Evolutionary conservation across 495 filamentous ascomycete genomes (phyloP), one percentile per base, ranked within the genome.

Genomic region (Penicillium crystallinum): DNA sequence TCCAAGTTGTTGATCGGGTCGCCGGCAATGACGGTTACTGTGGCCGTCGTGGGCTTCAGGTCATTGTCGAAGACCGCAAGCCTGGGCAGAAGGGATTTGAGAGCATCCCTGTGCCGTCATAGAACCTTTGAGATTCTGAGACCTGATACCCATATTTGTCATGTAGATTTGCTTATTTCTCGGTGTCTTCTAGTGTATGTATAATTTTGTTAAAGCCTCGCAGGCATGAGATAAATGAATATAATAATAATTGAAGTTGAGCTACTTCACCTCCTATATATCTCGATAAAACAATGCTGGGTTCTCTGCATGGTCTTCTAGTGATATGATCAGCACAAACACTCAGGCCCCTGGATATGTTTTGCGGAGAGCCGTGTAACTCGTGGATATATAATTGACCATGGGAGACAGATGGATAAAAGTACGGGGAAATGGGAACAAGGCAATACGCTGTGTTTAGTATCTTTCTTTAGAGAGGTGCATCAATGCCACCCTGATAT

Each of bases 21-120:
- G 79, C 77, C 14, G 63, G 59, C 4, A 72, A 71, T 39, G 81
- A 77, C 50, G 79, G 78, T 0, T 86, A 71, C 54, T 86, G 83
- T 68, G 81, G 79, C 3, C 70, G 72, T n/a, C 66, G 71, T 14
- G 77, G 75, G 23, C 64, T 85, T 33, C 72, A 83, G 49, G 76
- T 85, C 2, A 72, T 85, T 58, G 77, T 75, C 38, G 74, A 81
- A 53, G 59, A 75, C 29, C 68, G 70, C 23, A 52, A 72, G 53
- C 65, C 73, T 35, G 80, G 75, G 1, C 73, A 79, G 29, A 77
- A 78, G 48, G 76, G 75, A 9, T 86, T 74, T 69, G 79, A 81
- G 57, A 54, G 25, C 30, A 65, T 79, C 41, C 56, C 63, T 67
- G 53, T 69, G 3, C 71, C 71, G 12, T 55, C 52, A 25, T 61